phyloP scores from a whole-genome alignment of 306 rosid genomes.

The Trifolium fragiferum region DNA sequence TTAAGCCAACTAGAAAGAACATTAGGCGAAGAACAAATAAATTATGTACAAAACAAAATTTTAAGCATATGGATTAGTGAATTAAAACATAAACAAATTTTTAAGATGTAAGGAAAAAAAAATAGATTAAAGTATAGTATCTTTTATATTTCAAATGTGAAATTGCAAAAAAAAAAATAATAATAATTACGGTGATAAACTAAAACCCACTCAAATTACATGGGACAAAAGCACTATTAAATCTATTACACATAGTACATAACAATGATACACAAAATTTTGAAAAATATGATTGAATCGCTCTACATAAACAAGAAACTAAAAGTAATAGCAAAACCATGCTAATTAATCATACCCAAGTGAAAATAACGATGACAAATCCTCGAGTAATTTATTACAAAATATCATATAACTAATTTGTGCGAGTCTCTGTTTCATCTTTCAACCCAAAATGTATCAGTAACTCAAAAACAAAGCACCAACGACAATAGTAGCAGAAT shows the following conservation, averaged over 20 bases:
- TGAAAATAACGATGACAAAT: not conserved
- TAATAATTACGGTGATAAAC: too few relatives aligned
- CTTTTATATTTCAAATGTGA: too few relatives aligned
- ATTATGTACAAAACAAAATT: too few relatives aligned
- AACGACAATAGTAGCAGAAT: conserved; percentile 37
- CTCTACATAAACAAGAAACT: not conserved
- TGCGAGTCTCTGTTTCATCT: not conserved
- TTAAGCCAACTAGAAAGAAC: too few relatives aligned
- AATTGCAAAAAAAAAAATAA: too few relatives aligned
- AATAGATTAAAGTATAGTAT: too few relatives aligned
- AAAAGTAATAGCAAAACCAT: not conserved
- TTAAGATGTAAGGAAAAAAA: too few relatives aligned
- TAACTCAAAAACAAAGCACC: conserved; percentile 35
- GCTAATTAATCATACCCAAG: not conserved
- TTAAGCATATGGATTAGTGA: too few relatives aligned
- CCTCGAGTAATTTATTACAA: not conserved
- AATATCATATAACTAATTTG: not conserved
- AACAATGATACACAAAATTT: not conserved
- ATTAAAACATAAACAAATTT: too few relatives aligned
- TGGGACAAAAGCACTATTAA: too few relatives aligned
- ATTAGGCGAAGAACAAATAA: too few relatives aligned
- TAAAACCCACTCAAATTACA: too few relatives aligned
- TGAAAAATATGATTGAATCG: not conserved
- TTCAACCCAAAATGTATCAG: conserved; percentile 20
- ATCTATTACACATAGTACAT: not conserved